phyloP scores from a whole-genome alignment of 225 moss, liverwort and hornwort genomes.

The Takakia lepidozioides region DNA sequence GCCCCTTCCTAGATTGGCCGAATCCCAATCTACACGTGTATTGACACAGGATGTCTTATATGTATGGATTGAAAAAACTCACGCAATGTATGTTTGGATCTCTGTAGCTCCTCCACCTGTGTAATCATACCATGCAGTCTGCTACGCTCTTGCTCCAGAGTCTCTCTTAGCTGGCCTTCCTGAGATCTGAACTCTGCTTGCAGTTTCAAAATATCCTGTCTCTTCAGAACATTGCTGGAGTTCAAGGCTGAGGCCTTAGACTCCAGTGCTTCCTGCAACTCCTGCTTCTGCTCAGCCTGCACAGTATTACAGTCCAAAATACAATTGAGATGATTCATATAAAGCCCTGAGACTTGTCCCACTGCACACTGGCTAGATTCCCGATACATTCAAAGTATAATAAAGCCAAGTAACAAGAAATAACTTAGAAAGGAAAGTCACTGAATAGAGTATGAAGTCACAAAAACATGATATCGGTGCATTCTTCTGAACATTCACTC shows the following conservation, averaged over 20 bases:
- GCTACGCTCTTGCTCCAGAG: not conserved
- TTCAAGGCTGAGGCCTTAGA: not conserved
- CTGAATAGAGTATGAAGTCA: too few species aligned
- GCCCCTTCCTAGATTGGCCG: too few species aligned
- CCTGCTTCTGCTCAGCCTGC: not conserved
- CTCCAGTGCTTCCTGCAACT: not conserved
- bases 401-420: too few species aligned
- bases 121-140: not conserved
- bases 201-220: not conserved
- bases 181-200: not conserved
- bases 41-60: too few species aligned
- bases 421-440: too few species aligned
- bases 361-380: too few species aligned
- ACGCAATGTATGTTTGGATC: not conserved
- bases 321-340: too few species aligned
- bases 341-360: too few species aligned
- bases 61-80: not conserved
- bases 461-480: too few species aligned
- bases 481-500: too few species aligned
- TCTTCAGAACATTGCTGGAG: not conserved
- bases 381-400: too few species aligned
- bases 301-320: not conserved
- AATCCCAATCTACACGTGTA: too few species aligned
- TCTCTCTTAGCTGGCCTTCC: not conserved
- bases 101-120: not conserved